Base-by-base conservation (phyloP, 257 asterid species). In the Nicotiana benthamiana region DNA sequence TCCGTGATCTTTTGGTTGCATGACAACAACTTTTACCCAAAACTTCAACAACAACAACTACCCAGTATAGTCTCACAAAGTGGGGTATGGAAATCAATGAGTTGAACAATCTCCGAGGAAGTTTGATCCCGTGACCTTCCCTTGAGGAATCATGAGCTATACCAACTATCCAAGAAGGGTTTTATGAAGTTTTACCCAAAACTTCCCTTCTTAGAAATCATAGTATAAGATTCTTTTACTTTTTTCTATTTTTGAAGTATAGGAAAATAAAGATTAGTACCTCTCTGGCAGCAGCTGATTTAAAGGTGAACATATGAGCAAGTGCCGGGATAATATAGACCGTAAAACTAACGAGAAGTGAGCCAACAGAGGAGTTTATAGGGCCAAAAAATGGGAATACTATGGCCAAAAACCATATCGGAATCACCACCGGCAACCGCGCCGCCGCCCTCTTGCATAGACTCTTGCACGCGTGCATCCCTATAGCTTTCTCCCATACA, bases 301-400 rank as follows among this genome's bases (percentile, higher is more conserved):
- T 83, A 90, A 91, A 95, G 76, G 97, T 91, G 90, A 95, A 84
- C 13, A 93, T 90, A 89, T 95, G 87, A 28, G 99, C 99, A 40
- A 95, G 86, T 32, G 99, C 91, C 0, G 98, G 98, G 90, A 95
- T 93, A 13, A 95, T 92, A 82, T 95, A 95, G 83, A 95, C 97
- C 0, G 99, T 93, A 86, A 95, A 93, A 86, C 98, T 95, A 13
- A 95, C 99, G 0, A 95, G 93, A 59, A 95, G 97, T 0, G 99
- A 92, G 9, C 99, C 99, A 0, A 95, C 97, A 6, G 97, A 86
- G 18, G 98, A 95, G 85, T 95, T 95, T 74, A 95, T 95, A 15
- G 98, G 99, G 17, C 99, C 99, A 83, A 95, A 95, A 85, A 95
- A 95, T 0, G 99, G 98, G 89, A 95, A 95, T 62, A 95, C 74